Evolutionary conservation across 371 early-diverging fungal genomes (phyloP).

Genomic region (Apophysomyces variabilis): DNA sequence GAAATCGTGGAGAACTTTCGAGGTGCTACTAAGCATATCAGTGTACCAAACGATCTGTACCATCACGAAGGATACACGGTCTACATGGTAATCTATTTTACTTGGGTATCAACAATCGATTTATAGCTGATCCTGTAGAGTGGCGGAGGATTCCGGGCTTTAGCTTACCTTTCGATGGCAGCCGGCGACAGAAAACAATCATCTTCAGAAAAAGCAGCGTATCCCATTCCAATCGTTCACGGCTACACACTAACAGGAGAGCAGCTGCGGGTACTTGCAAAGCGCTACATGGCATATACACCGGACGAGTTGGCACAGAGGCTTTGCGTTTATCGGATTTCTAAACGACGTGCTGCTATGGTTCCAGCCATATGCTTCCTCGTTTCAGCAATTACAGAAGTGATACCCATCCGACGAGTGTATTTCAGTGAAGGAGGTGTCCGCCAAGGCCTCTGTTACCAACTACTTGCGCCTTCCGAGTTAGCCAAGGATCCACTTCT

Average conservation of each 20-base stretch:
- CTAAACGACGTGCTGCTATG: conserved; percentile 54
- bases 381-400: conserved; percentile 48
- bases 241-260: conserved; percentile 47
- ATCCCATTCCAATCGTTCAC: conserved; percentile 59
- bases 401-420: conserved; percentile 39
- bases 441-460: conserved; percentile 55
- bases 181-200: neutral
- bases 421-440: conserved; percentile 61
- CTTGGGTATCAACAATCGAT: neutral
- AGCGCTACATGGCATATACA: conserved; percentile 28
- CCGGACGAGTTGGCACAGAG: conserved; percentile 29
- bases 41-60: conserved; percentile 22
- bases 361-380: conserved; percentile 56
- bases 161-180: conserved; percentile 58
- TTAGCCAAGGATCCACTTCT: conserved; percentile 48
- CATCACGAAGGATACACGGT: conserved; percentile 41
- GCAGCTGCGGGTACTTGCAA: conserved; percentile 30
- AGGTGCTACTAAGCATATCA: conserved; percentile 16
- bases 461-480: conserved; percentile 31
- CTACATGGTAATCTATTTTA: conserved; percentile 30
- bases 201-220: conserved; percentile 12
- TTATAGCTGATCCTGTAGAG: conserved; percentile 13
- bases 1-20: conserved; percentile 22
- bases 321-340: conserved; percentile 46
- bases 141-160: conserved; percentile 58